Evolutionary conservation across 2,329 filamentous ascomycete genomes (phyloP), one percentile per base, ranked within the genome.

Genomic region (Talaromyces funiculosus): DNA sequence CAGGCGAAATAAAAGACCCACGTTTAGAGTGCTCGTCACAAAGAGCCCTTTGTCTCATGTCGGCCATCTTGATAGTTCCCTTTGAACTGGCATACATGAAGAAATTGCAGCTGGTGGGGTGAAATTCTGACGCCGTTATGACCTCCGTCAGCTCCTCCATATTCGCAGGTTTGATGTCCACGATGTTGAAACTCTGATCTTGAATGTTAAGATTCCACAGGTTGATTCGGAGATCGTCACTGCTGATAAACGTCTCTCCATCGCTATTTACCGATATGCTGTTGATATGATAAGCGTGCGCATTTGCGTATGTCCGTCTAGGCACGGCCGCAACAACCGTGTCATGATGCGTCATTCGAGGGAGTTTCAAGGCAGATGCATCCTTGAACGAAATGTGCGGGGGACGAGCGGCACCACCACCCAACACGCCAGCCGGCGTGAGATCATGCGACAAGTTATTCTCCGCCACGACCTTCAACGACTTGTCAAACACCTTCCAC

Each of bases 251-350:
- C 0, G 94, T 99, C 81, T 99, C 94, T 61, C 93, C 94, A 75
- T 99, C 94, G 73, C 93, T 97, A 82, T 99, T 99, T 70, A 97
- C 94, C n/a, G 94, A 97, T 76, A 99, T 99, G 81, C 94, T 97
- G 81, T 99, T 99, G 84, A 99, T 97, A 78, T 99, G 94, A 75
- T 99, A 99, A 67, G 94, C 94, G 75, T 99, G 94, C 56, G 94
- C 94, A 73, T 99, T 99, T 68, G 94, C 92, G 75, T 97, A 99
- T 40, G 93, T 97, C 78, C 93, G 89, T 68, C 94, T 88, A 53
- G 94, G 94, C 38, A 97, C 93, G 38, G 94, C 94, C 42, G 94
- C 94, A 64, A 99, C 93, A 61, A 99, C 94, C 22, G 94, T 99
- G 75, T 99, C 94, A 74, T 99, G 94, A 73, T 97, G 93, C 71